Conservation (phyloP, 2,329 filamentous ascomycete genomes). For the Thermoascus crustaceus region DNA sequence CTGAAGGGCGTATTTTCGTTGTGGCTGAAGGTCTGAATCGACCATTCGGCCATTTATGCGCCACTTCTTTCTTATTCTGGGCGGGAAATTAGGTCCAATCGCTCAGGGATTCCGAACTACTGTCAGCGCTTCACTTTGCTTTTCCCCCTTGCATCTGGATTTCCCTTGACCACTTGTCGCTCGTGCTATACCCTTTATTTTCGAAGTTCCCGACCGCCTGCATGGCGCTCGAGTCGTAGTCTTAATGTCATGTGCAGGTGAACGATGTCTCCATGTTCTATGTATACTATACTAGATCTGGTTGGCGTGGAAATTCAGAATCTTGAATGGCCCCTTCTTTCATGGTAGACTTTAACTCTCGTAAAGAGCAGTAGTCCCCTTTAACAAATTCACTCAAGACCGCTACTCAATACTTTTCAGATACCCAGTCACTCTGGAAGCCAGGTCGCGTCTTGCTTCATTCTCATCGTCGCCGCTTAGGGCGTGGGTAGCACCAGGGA, state of each 20-base stretch:
- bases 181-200: conserved; percentile 6
- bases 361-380: too few relatives aligned
- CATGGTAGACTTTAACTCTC: too few relatives aligned
- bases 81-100: too few relatives aligned
- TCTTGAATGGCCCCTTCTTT: too few relatives aligned
- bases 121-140: too few relatives aligned
- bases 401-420: conserved; percentile 18
- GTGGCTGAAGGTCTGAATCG: conserved; percentile 66
- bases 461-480: conserved; percentile 42
- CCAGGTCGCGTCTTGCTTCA: conserved; percentile 26
- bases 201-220: neutral
- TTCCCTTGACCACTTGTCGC: conserved; percentile 3
- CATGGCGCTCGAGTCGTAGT: neutral
- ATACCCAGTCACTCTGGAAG: conserved; percentile 28
- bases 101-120: too few relatives aligned
- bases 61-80: too few relatives aligned
- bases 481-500: conserved; percentile 43
- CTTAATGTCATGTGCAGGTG: neutral
- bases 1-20: conserved; percentile 72
- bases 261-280: too few relatives aligned
- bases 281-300: too few relatives aligned
- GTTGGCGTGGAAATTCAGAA: too few relatives aligned
- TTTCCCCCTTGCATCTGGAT: neutral
- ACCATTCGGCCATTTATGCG: too few relatives aligned
- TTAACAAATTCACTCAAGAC: neutral